Percentiles rank a stretch among this genome's conserved stretches.
phyloP scores from a whole-genome alignment of 2,329 filamentous ascomycete genomes.

The Meredithiella fracta region DNA sequence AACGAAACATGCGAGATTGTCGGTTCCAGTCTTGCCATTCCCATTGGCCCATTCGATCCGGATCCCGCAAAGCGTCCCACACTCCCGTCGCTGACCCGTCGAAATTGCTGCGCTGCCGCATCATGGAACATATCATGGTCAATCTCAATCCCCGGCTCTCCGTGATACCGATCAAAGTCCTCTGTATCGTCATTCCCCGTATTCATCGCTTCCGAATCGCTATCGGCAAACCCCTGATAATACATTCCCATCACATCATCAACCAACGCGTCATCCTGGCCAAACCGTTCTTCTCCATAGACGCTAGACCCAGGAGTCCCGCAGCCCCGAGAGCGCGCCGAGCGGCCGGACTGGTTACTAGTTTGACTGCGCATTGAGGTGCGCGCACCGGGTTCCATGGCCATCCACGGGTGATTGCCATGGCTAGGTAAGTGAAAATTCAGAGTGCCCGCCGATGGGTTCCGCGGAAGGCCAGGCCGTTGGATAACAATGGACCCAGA shows the following conservation, averaged over 20 bases:
- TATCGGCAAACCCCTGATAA: slow-evolving; percentile 41
- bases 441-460: not conserved
- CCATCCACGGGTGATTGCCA: slow-evolving; percentile 30
- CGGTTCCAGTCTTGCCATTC: not conserved
- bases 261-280: slow-evolving; percentile 41
- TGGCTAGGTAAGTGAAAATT: slow-evolving; percentile 10
- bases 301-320: slow-evolving; percentile 57
- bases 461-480: not conserved
- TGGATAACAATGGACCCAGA: no score
- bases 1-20: not conserved
- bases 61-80: no score
- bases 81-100: no score
- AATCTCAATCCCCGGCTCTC: slow-evolving; percentile 14
- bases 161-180: not conserved
- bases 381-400: slow-evolving; percentile 20
- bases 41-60: no score
- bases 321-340: slow-evolving; percentile 54
- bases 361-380: slow-evolving; percentile 1
- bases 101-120: not conserved
- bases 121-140: slow-evolving; percentile 9
- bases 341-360: slow-evolving; percentile 26
- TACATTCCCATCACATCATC: slow-evolving; percentile 58
- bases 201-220: slow-evolving; percentile 18
- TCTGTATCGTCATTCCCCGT: slow-evolving; percentile 21
- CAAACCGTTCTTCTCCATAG: slow-evolving; percentile 24